Conservation (phyloP, 805 yeast species). For the Brettanomyces nanus region DNA sequence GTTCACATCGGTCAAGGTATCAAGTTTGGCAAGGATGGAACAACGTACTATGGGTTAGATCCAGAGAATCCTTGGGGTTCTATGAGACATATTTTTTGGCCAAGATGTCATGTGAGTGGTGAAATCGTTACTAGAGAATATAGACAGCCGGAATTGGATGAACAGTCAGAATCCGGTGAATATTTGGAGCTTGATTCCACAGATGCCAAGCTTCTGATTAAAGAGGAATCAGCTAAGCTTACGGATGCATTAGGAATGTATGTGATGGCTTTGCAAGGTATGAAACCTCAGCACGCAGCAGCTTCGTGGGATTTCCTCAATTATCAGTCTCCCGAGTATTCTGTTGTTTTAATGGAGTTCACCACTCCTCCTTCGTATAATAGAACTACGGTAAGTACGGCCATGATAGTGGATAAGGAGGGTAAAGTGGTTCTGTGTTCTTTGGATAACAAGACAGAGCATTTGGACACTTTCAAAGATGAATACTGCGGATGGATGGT, state of each 20-base stretch:
- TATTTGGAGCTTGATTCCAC: constrained; percentile 2
- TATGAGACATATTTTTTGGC: constrained; percentile 97
- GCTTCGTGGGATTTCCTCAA: constrained; percentile 91
- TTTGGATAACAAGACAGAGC: constrained; percentile 55
- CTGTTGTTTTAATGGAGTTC: constrained; percentile 90
- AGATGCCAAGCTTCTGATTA: constrained; percentile 5
- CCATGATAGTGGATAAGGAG: constrained; percentile 58
- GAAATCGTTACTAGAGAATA: constrained; percentile 39
- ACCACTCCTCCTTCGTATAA: constrained; percentile 91
- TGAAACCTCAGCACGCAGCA: constrained; percentile 99
- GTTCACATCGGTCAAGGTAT: constrained; percentile 66
- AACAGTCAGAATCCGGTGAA: constrained; percentile 8
- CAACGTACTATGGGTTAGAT: constrained; percentile 81
- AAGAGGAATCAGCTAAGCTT: constrained; percentile 18
- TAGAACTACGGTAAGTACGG: constrained; percentile 69
- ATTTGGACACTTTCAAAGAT: constrained; percentile 49
- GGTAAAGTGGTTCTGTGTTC: constrained; percentile 56
- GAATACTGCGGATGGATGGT: constrained; percentile 89
- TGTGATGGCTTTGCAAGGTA: constrained; percentile 95
- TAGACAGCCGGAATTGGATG: constrained; percentile 7
- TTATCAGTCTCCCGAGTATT: constrained; percentile 67
- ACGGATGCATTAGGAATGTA: constrained; percentile 57
- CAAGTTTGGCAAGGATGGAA: constrained; percentile 84
- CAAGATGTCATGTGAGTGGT: constrained; percentile 71
- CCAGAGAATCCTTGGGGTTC: constrained; percentile 87